phyloP scores from a whole-genome alignment of 768 basidiomycete genomes.

The Solioccasus polychromus region DNA sequence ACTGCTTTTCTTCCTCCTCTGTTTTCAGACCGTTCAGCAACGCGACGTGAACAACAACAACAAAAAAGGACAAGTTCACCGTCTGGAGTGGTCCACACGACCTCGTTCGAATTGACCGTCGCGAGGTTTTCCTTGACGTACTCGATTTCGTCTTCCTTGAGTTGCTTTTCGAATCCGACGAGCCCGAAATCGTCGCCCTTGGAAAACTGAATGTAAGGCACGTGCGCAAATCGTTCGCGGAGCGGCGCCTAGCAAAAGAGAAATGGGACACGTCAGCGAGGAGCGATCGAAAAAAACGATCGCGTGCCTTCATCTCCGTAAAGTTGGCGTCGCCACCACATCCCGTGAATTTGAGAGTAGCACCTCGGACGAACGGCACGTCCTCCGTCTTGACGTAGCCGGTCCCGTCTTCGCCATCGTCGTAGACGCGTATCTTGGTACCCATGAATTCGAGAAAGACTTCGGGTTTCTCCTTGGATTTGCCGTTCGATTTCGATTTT shows the following conservation, averaged over 20 bases:
- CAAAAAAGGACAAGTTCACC: conserved; percentile 37
- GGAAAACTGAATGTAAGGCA: conserved; percentile 47
- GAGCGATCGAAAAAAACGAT: not conserved
- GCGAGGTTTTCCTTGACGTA: conserved; percentile 64
- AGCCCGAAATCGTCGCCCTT: conserved; percentile 46
- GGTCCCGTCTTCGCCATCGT: conserved; percentile 46
- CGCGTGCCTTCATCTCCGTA: conserved; percentile 52
- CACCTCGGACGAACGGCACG: conserved; percentile 41
- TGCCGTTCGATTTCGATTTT: conserved; percentile 33
- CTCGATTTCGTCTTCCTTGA: conserved; percentile 71
- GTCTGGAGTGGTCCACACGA: conserved; percentile 61
- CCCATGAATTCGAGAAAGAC: conserved; percentile 77
- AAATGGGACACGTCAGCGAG: not conserved
- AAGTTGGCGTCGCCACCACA: conserved; percentile 58
- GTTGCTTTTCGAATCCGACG: conserved; percentile 56
- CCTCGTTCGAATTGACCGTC: conserved; percentile 59
- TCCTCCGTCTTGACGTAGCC: conserved; percentile 44
- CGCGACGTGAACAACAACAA: not conserved
- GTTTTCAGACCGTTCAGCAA: not conserved
- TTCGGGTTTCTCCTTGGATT: conserved; percentile 48
- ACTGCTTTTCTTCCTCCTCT: conserved; percentile 73
- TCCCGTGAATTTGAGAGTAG: conserved; percentile 48
- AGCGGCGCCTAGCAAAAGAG: conserved; percentile 39
- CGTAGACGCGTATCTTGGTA: conserved; percentile 58
- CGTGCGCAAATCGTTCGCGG: conserved; percentile 44